Evolutionary conservation across 768 basidiomycete genomes (phyloP).

Genomic region (Kwoniella europaea): DNA sequence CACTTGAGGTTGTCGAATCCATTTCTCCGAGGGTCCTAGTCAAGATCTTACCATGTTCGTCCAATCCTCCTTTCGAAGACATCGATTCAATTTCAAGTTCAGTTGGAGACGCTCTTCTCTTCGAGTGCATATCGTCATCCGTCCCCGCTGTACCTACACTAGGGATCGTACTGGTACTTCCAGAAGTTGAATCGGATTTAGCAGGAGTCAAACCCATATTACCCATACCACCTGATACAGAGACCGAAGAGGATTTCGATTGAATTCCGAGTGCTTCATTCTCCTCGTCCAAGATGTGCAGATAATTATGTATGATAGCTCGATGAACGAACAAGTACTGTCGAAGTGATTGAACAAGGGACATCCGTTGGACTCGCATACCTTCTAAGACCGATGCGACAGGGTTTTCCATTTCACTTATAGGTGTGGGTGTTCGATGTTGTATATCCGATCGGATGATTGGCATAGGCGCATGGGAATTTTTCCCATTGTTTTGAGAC

Average conservation of each 20-base stretch:
- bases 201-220: not conserved
- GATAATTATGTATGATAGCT: constrained; percentile 51
- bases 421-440: constrained; percentile 60
- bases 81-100: constrained; percentile 26
- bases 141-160: constrained; percentile 14
- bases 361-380: constrained; percentile 96
- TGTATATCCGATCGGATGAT: constrained; percentile 58
- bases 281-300: constrained; percentile 50
- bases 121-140: constrained; percentile 46
- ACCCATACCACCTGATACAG: not conserved
- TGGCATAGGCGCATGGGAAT: constrained; percentile 24
- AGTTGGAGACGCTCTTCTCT: constrained; percentile 51
- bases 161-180: not conserved
- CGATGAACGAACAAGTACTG: constrained; percentile 95
- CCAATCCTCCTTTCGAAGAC: not conserved
- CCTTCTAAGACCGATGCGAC: constrained; percentile 83
- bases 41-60: not conserved
- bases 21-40: constrained; percentile 5
- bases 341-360: constrained; percentile 87
- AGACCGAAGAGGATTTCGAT: not conserved
- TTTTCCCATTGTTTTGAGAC: not conserved
- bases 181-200: constrained; percentile 13
- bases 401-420: constrained; percentile 73
- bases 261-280: not conserved
- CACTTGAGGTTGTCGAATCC: constrained; percentile 14